Percentiles rank a stretch among this genome's conserved stretches.
Evolutionary conservation across 495 filamentous ascomycete genomes (phyloP).

Genomic region (Opeltia flavorubescens): DNA sequence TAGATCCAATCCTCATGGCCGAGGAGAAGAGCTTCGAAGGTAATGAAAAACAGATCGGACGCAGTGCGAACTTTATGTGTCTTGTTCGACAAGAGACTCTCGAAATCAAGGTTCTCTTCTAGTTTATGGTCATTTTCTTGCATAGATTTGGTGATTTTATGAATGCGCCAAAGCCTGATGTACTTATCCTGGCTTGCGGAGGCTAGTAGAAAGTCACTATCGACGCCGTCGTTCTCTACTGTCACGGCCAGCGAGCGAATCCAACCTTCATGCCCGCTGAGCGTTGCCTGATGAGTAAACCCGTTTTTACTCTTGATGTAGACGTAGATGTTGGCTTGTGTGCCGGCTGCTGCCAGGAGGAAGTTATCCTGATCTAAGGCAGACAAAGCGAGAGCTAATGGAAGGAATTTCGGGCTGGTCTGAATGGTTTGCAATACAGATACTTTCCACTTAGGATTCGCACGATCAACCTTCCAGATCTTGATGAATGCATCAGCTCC

Average conservation of each 20-base stretch:
- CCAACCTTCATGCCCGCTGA: slow-evolving; percentile 92
- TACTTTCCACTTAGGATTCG: slow-evolving; percentile 20
- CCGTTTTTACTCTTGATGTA: slow-evolving; percentile 36
- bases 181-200: slow-evolving; percentile 98
- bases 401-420: slow-evolving; percentile 65
- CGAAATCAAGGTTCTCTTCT: slow-evolving; percentile 38
- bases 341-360: slow-evolving; percentile 69
- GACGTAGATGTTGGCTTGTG: slow-evolving; percentile 61
- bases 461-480: slow-evolving; percentile 50
- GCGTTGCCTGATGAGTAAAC: slow-evolving; percentile 60
- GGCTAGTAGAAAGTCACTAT: slow-evolving; percentile 64
- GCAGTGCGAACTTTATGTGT: slow-evolving; percentile 54
- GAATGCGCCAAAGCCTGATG: slow-evolving; percentile 80
- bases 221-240: slow-evolving; percentile 37
- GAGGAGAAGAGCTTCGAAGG: slow-evolving; percentile 87
- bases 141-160: slow-evolving; percentile 31
- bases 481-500: slow-evolving; percentile 72
- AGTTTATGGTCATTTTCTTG: not conserved
- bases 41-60: slow-evolving; percentile 54
- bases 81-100: slow-evolving; percentile 68
- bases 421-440: slow-evolving; percentile 55
- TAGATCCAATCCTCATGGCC: slow-evolving; percentile 99
- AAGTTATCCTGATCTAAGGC: slow-evolving; percentile 33
- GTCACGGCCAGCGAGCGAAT: slow-evolving; percentile 72
- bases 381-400: slow-evolving; percentile 56